Percentiles rank a stretch among this genome's conserved stretches.
Evolutionary conservation across 2,329 filamentous ascomycete species (phyloP).

Genomic region (Fusarium compactum): DNA sequence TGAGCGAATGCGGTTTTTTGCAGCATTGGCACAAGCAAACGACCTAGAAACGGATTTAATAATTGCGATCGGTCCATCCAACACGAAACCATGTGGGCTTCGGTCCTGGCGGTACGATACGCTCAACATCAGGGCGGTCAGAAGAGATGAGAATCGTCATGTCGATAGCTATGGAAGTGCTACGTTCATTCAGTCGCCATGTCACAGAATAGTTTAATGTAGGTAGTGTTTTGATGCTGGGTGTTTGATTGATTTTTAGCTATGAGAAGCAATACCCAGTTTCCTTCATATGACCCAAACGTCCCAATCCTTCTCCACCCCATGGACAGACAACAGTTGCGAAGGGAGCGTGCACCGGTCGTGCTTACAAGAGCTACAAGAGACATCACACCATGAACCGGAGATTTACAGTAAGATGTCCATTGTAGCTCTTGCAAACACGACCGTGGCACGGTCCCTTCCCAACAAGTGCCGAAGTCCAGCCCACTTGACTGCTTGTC

Average conservation of each 20-base stretch:
- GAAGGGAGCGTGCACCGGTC: background rate
- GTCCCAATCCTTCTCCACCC: background rate
- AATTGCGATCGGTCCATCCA: slow-evolving; percentile 3
- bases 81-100: background rate
- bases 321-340: background rate
- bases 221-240: background rate
- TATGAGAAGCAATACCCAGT: background rate
- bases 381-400: slow-evolving; percentile 14
- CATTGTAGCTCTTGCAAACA: slow-evolving; percentile 19
- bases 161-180: background rate
- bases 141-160: background rate
- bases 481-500: background rate
- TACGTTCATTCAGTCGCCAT: background rate
- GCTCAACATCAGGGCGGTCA: background rate
- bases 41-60: slow-evolving; percentile 48
- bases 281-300: background rate
- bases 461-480: slow-evolving; percentile 2
- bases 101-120: no score
- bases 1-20: slow-evolving; percentile 45
- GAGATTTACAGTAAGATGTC: slow-evolving; percentile 15
- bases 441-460: background rate
- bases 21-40: slow-evolving; percentile 46
- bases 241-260: slow-evolving; percentile 6
- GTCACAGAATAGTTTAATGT: background rate
- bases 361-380: slow-evolving; percentile 25